Conservation (phyloP, 2,329 filamentous ascomycete genomes). For the Huntiella abstrusa region DNA sequence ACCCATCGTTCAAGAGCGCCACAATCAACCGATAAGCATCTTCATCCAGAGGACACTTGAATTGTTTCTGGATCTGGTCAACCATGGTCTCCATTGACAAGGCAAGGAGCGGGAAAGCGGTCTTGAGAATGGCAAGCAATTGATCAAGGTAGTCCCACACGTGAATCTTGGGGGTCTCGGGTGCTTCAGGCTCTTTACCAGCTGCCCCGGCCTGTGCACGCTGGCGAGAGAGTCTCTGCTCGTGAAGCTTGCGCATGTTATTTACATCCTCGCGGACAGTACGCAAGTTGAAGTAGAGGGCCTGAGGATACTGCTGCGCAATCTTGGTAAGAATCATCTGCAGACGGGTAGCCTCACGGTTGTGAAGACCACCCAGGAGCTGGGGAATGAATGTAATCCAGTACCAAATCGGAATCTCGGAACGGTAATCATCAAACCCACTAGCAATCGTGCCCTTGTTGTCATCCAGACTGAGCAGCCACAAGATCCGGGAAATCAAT, state of each 20-base stretch:
- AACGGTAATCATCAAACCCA: conserved; percentile 92
- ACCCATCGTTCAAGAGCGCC: conserved; percentile 85
- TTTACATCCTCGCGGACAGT: conserved; percentile 90
- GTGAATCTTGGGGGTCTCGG: conserved; percentile 40
- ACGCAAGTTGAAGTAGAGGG: conserved; percentile 84
- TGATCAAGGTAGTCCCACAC: conserved; percentile 96
- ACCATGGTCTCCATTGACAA: conserved; percentile 99
- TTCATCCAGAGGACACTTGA: conserved; percentile 96
- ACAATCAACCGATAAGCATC: conserved; percentile 95
- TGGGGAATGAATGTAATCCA: conserved; percentile 99
- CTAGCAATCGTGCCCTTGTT: conserved; percentile 62
- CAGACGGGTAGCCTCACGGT: conserved; percentile 77
- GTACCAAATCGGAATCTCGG: conserved; percentile 95
- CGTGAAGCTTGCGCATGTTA: conserved; percentile 12
- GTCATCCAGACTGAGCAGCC: conserved; percentile 88
- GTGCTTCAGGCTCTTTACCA: conserved; percentile 7
- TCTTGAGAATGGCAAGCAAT: conserved; percentile 88
- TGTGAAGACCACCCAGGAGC: conserved; percentile 72
- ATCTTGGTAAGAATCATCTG: conserved; percentile 80
- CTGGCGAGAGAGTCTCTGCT: conserved; percentile 10
- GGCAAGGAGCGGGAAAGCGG: conserved; percentile 85
- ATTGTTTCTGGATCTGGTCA: conserved; percentile 95
- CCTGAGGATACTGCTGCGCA: conserved; percentile 87
- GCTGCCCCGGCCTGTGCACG: conserved; percentile 11
- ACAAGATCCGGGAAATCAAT: conserved; percentile 78